Percentiles rank a stretch among this genome's conserved stretches.
Conservation (phyloP, 768 basidiomycete species). For the Kwoniella botswanensis region DNA sequence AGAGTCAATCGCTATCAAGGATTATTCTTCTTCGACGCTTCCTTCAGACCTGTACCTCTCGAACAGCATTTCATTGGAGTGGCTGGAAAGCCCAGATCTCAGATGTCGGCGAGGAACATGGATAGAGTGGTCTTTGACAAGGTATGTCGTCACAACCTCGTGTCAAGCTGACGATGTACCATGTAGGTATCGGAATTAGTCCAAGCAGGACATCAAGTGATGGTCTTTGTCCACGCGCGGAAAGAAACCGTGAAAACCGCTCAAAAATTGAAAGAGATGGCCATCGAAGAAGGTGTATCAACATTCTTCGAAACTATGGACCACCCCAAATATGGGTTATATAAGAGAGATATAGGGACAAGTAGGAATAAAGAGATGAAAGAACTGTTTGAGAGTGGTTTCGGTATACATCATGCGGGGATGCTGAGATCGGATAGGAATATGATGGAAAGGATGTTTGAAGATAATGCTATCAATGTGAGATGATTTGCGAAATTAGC, state of each 20-base stretch:
- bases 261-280: constrained; percentile 75
- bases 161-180: no score
- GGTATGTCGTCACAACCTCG: constrained; percentile 30
- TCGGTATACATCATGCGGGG: constrained; percentile 98
- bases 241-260: constrained; percentile 98
- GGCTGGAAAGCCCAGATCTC: constrained; percentile 80
- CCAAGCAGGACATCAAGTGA: constrained; percentile 91
- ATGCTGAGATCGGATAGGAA: constrained; percentile 94
- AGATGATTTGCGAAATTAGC: neutral
- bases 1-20: constrained; percentile 86
- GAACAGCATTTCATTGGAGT: constrained; percentile 97
- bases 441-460: constrained; percentile 93
- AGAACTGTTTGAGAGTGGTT: constrained; percentile 84
- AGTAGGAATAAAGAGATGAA: constrained; percentile 97
- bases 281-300: constrained; percentile 69
- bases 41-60: constrained; percentile 92
- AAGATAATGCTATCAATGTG: constrained; percentile 88
- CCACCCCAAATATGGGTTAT: constrained; percentile 76
- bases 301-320: constrained; percentile 82
- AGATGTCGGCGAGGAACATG: constrained; percentile 76
- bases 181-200: constrained; percentile 76
- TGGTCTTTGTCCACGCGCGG: constrained; percentile 98
- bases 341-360: constrained; percentile 75
- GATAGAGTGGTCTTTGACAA: constrained; percentile 89
- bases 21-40: constrained; percentile 96